These are phyloP conservation scores for Penicillium ucsense DNA, from an alignment of 495 filamentous ascomycete genomes.

Conservation along the genomic window DNA sequence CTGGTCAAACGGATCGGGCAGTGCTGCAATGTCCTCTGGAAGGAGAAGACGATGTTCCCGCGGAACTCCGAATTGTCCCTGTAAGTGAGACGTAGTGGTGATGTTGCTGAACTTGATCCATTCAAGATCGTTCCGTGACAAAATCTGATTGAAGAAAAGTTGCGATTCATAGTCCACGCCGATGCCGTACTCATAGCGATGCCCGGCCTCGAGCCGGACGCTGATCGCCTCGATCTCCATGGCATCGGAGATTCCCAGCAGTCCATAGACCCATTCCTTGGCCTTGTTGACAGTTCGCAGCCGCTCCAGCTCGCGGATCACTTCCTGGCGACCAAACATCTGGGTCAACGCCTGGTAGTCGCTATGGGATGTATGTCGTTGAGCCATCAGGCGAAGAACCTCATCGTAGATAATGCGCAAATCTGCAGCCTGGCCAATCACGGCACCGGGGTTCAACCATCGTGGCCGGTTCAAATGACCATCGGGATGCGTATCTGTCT, in stretches of 20 bases:
- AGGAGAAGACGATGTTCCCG: conserved; percentile 35
- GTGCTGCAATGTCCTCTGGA: conserved; percentile 29
- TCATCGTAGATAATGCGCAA: conserved; percentile 42
- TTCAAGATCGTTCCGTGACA: conserved; percentile 34
- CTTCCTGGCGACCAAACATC: conserved; percentile 52
- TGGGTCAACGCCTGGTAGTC: conserved; percentile 45
- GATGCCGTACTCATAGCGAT: conserved; percentile 48
- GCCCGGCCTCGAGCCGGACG: conserved; percentile 28
- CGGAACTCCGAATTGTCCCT: conserved; percentile 32
- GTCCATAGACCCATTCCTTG: conserved; percentile 36
- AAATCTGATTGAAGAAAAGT: conserved; percentile 43
- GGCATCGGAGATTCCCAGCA: conserved; percentile 36
- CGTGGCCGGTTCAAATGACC: conserved; percentile 37
- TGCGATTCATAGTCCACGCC: conserved; percentile 47
- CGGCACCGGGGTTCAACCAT: conserved; percentile 41
- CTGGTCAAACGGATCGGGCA: conserved; percentile 32
- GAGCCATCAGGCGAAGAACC: conserved; percentile 32
- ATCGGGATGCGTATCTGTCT: conserved; percentile 37
- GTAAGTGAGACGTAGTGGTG: conserved; percentile 27
- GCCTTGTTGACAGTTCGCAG: conserved; percentile 24
- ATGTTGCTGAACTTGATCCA: conserved; percentile 40
- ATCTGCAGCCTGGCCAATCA: conserved; percentile 44
- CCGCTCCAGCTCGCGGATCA: conserved; percentile 42
- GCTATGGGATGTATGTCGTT: conserved; percentile 23
- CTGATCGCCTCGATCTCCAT: conserved; percentile 37